Evolutionary conservation across 2,329 filamentous ascomycete genomes (phyloP), one percentile per base, ranked within the genome.

Genomic region (Fusarium buharicum): DNA sequence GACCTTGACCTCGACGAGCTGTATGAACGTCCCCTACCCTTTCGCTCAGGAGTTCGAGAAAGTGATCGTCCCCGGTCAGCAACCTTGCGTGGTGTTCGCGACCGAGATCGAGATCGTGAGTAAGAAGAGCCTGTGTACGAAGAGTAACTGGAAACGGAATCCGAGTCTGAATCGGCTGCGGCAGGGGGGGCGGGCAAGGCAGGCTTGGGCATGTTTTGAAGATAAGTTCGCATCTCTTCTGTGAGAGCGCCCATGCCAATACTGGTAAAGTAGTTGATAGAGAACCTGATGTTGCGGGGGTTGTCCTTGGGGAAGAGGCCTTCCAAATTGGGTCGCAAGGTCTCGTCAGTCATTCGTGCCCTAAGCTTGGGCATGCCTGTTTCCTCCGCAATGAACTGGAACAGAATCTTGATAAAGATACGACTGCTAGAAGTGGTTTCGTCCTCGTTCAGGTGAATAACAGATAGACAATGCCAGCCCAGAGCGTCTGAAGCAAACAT

Each of bases 231-330:
- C 92, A 97, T 96, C 66, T 93, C 91, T 74, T 99, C 95, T 2
- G 95, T 99, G 60, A 99, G 84, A 20, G 86, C 87, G 73, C 95
- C 95, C 91, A 99, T 96, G 55, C 93, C 93, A 70, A 99, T 96
- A 71, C 93, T 95, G 10, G 95, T 99, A 76, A 99, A 98, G 83
- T 97, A 99, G 78, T 99, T 99, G 87, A 99, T 97, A 46, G 93
- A 92, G 82, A 99, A 99, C 50, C 94, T 88, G 34, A 93, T 93
- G 77, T 97, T 95, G 73, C 91, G 89, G 20, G 93, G 87, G 71
- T 93, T 92, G 74, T 98, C 93, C 59, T 82, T 89, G 0, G 95
- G 95, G 82, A 99, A 98, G 38, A 99, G 80, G 27, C 94, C 94
- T 34, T 89, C 86, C 56, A 97, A 86, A 73, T 86, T 90, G 45